A percentile compares a stretch with the other conserved stretches of the same genome.
Conservation (phyloP, 192 early-diverging fungal genomes). For the Coemansia sp. region DNA sequence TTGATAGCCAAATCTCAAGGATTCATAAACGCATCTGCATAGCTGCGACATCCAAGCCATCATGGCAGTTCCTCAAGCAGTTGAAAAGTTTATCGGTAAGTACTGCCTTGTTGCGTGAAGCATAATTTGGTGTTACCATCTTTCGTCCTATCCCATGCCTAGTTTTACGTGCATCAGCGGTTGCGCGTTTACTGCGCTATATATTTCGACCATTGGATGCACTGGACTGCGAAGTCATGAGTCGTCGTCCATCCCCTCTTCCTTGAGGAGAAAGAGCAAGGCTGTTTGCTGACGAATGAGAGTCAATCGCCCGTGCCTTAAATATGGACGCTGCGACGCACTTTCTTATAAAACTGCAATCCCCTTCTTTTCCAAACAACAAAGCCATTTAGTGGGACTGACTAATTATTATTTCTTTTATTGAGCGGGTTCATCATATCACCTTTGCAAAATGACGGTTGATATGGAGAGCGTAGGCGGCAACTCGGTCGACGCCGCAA, state of each 20-base stretch:
- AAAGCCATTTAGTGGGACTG: not conserved
- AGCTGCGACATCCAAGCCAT: too few species aligned
- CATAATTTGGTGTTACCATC: slow-evolving; percentile 1
- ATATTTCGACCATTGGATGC: too few species aligned
- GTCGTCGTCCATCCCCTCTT: not conserved
- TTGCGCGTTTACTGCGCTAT: too few species aligned
- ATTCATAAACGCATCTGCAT: too few species aligned
- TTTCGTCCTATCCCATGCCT: not conserved
- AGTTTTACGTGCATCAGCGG: not conserved
- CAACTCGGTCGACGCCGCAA: slow-evolving; percentile 64
- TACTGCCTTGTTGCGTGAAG: slow-evolving; percentile 8
- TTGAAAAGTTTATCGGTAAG: slow-evolving; percentile 54
- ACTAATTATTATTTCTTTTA: not conserved
- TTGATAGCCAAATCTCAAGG: too few species aligned
- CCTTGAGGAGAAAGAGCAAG: not conserved
- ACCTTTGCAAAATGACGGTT: slow-evolving; percentile 1
- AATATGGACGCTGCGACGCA: too few species aligned
- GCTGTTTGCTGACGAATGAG: not conserved
- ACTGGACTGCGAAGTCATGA: too few species aligned
- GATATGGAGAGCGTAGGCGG: slow-evolving; percentile 56
- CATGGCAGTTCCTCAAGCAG: slow-evolving; percentile 38
- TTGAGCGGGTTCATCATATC: not conserved
- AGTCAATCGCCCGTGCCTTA: too few species aligned
- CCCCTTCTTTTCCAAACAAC: not conserved
- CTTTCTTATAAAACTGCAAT: not conserved